Percentiles rank a stretch among this genome's conserved stretches.
These are phyloP conservation scores for Leishmania turanica DNA, from an alignment of 208 protist species.

Conservation along the genomic window DNA sequence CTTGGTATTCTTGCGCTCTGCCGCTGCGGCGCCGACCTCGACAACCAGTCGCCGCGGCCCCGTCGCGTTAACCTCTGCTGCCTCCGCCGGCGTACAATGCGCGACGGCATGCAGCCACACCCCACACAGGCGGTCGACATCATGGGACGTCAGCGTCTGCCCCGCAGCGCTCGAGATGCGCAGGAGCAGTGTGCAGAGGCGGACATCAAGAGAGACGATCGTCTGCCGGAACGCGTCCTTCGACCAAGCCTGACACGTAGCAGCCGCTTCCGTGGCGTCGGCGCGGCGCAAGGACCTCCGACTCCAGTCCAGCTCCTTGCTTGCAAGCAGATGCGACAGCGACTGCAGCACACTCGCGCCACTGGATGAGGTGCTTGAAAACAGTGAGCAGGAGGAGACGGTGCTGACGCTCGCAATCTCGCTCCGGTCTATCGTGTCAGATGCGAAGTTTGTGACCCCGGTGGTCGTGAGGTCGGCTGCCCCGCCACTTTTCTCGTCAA, in stretches of 20 bases:
- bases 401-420: constrained; percentile 21
- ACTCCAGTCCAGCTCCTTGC: constrained; percentile 35
- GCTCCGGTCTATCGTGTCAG: constrained; percentile 16
- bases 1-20: constrained; percentile 1
- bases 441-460: constrained; percentile 21
- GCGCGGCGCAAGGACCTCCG: constrained; percentile 28
- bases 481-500: not conserved
- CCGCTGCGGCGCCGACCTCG: not conserved
- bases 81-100: constrained; percentile 7
- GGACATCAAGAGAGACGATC: constrained; percentile 57
- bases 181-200: constrained; percentile 56
- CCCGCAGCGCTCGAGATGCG: constrained; percentile 47
- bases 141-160: constrained; percentile 51
- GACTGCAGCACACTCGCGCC: constrained; percentile 16
- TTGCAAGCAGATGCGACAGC: constrained; percentile 17
- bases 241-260: constrained; percentile 50
- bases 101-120: constrained; percentile 62
- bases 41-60: constrained; percentile 17
- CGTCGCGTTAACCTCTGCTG: constrained; percentile 21
- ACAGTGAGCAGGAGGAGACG: constrained; percentile 23
- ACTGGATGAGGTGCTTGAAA: constrained; percentile 1
- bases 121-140: constrained; percentile 69
- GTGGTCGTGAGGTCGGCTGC: not conserved
- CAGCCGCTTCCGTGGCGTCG: constrained; percentile 4
- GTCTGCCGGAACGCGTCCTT: constrained; percentile 54